Base-by-base conservation (phyloP, 495 filamentous ascomycete genomes). In the Penicillium psychrofluorescens region DNA sequence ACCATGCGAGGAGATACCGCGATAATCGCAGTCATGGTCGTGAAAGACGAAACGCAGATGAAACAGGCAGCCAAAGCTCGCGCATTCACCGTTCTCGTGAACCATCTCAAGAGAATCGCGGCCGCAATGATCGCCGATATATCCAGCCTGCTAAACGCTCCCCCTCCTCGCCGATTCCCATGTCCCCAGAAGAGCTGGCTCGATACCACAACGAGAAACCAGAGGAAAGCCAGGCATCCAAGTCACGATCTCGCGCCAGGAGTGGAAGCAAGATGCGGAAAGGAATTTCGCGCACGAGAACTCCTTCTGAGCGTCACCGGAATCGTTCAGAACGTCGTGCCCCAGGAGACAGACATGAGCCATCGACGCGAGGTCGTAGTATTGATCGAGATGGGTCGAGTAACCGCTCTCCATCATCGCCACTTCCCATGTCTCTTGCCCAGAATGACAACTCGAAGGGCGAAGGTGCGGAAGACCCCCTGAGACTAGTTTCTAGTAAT, bases 81-180 rank as follows among this genome's bases (percentile, higher is more conserved):
- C 62, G 75, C 32, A 70, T 72, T 50, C 58, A 71, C 8, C 67
- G 62, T 13, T 55, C 62, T 11, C 74, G 81, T 9, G 83, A 86
- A n/a, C 59, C 56, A 8, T 89, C 86, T 9, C 76, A 79, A 51
- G 82, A 83, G 43, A 79, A 81, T 22, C 80, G 86, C 35, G 86
- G 84, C 13, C 75, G 84, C 32, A 74, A 71, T 39, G 71, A 74
- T 8, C 68, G 75, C 42, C 79, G 82, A 36, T 85, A 84, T 49
- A 86, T 88, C 49, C 85, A 81, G 33, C 84, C 89, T 28, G 84
- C 86, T 7, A 94, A 95, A 57, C 75, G 87, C 6, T 95, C 90
- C 6, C 90, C 89, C 5, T 91, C 87, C 35, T 95, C 89, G 8
- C 90, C 90, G 0, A 79, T 94, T 10, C 86, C 88, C 12, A 95